Evolutionary conservation across 1,284 basidiomycete species (phyloP), one percentile per base, ranked within the genome.

Genomic region (Neonothopanus nambi): DNA sequence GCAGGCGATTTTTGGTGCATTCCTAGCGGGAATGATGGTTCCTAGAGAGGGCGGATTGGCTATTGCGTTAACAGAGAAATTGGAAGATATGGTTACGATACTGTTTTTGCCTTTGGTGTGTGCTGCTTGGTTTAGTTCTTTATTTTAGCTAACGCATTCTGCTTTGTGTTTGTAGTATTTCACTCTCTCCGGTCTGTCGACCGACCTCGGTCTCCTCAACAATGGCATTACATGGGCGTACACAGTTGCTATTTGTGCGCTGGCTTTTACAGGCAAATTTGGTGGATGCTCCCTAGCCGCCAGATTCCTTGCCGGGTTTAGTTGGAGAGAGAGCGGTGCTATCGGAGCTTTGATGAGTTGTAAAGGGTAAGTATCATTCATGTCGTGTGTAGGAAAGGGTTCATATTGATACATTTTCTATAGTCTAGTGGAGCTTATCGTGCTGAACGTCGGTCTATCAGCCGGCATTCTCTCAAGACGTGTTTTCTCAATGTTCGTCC

Each of bases 261-360:
- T 94, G 33, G 93, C 93, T 1, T 98, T 96, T 67, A 65, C 79
- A 38, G 88, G 89, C 48, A 98, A 98, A 70, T 96, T 91, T 63
- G 69, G 81, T 0, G 85, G 87, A 0, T 95, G 90, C 62, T 77
- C 83, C 0, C 64, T 84, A 2, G 78, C 88, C 0, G 93, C 95
- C 0, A 80, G 73, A 58, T 75, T 72, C 59, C 59, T 79, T 3
- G 80, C 84, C 38, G 87, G 88, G 1, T 96, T 95, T 72, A 84
- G 71, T 42, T 79, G 79, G 75, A 79, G 95, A 52, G 95, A 98
- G 69, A 81, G 89, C 0, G 81, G 85, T 21, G 85, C 95, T 0
- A 89, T 98, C 52, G 95, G 95, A 2, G 87, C 89, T 36, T 74
- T 98, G 54, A 98, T 99, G 95, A 89, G 85, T 66, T 98, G 95